phyloP scores from a whole-genome alignment of 306 rosid species.

The Crotalaria pallida region DNA sequence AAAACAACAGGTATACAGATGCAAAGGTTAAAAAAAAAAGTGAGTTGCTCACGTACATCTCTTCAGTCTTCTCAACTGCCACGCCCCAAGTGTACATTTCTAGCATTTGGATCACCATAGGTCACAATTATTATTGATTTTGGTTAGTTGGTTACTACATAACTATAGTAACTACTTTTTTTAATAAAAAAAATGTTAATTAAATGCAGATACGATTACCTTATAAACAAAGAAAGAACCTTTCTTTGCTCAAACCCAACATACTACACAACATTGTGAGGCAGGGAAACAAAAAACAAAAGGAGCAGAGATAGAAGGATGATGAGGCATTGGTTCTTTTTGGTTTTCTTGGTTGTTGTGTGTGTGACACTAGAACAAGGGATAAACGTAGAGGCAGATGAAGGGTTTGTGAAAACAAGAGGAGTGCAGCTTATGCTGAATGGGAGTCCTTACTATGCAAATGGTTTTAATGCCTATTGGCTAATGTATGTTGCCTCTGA shows the following conservation, averaged over 20 bases:
- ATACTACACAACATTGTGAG: background rate
- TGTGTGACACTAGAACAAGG: slow-evolving; percentile 19
- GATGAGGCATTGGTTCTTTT: slow-evolving; percentile 35
- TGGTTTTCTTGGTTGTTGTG: slow-evolving; percentile 36
- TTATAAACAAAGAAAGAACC: slow-evolving; percentile 5
- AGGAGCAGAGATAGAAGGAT: background rate
- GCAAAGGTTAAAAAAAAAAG: too few relatives aligned
- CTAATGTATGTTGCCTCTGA: slow-evolving; percentile 77
- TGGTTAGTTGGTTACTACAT: too few relatives aligned
- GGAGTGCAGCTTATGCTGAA: slow-evolving; percentile 67
- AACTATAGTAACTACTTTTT: background rate
- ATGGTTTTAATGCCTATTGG: slow-evolving; percentile 98
- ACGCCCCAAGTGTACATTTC: background rate
- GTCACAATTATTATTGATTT: background rate
- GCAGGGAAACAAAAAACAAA: background rate
- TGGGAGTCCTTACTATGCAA: slow-evolving; percentile 68
- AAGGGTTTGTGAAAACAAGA: slow-evolving; percentile 60
- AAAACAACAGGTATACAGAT: too few relatives aligned
- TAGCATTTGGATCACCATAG: background rate
- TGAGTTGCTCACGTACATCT: too few relatives aligned
- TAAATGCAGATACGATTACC: background rate
- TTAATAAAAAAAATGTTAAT: too few relatives aligned
- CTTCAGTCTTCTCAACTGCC: background rate
- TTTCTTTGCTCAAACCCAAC: background rate
- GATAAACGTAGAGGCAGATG: slow-evolving; percentile 37